These are phyloP conservation scores for Astrothelium macrocarpum DNA, from an alignment of 495 filamentous ascomycete species.

Conservation along the genomic window DNA sequence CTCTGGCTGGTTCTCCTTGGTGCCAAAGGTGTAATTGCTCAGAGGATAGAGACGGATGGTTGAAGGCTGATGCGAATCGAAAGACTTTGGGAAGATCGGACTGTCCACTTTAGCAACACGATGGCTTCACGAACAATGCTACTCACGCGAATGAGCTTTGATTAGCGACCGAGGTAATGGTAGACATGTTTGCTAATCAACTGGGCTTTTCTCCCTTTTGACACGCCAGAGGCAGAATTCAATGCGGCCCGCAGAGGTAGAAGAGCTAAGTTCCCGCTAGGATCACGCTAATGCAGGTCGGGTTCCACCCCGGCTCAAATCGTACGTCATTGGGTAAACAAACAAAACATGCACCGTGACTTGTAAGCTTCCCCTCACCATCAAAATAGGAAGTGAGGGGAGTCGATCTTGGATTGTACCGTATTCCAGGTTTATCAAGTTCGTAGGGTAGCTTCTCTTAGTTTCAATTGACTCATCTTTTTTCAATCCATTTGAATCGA, in stretches of 20 bases:
- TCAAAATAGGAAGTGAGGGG: not conserved
- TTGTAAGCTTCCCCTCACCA: not conserved
- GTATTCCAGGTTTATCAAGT: no score
- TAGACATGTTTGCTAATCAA: conserved; percentile 26
- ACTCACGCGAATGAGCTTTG: conserved; percentile 28
- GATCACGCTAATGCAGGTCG: conserved; percentile 1
- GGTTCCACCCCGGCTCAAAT: no score
- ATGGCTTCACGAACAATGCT: not conserved
- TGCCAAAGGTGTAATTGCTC: conserved; percentile 97
- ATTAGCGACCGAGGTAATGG: conserved; percentile 26
- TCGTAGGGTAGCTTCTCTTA: no score
- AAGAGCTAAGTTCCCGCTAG: not conserved
- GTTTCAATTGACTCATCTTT: no score
- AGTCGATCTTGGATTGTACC: not conserved
- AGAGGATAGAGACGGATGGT: conserved; percentile 91
- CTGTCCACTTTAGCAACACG: conserved; percentile 28
- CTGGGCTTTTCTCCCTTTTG: not conserved
- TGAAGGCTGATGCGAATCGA: conserved; percentile 79
- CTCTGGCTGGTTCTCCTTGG: conserved; percentile 95
- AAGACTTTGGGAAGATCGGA: conserved; percentile 68
- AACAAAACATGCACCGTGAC: no score
- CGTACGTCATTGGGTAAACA: conserved; percentile 1
- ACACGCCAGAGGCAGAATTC: no score
- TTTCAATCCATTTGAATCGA: no score
- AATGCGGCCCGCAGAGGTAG: not conserved